These are phyloP conservation scores for Ramalina peruviana DNA, from an alignment of 495 filamentous ascomycete species.

Conservation along the genomic window DNA sequence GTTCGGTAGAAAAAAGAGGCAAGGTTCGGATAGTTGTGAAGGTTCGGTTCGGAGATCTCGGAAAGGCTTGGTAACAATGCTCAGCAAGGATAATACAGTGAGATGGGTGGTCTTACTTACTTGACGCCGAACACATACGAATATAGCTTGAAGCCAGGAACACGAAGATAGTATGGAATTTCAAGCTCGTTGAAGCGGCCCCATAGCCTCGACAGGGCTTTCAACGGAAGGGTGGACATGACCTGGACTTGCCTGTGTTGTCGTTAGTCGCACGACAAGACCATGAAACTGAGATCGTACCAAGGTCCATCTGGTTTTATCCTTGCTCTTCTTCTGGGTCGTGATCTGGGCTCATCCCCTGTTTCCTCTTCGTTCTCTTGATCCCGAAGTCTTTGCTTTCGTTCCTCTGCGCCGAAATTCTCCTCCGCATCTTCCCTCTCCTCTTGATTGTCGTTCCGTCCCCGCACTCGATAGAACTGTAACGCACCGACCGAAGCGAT, in stretches of 20 bases:
- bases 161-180: constrained; percentile 78
- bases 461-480: constrained; percentile 66
- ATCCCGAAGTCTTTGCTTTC: constrained; percentile 10
- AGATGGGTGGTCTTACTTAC: constrained; percentile 30
- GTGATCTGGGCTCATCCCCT: constrained; percentile 18
- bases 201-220: constrained; percentile 87
- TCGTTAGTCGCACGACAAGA: constrained; percentile 1
- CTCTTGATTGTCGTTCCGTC: constrained; percentile 37
- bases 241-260: constrained; percentile 70
- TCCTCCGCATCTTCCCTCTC: constrained; percentile 30
- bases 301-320: constrained; percentile 81
- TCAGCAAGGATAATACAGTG: not conserved
- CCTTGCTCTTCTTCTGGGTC: constrained; percentile 50
- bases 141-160: constrained; percentile 93
- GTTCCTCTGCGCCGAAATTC: constrained; percentile 17
- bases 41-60: constrained; percentile 75
- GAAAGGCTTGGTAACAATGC: constrained; percentile 41
- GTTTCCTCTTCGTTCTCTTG: constrained; percentile 11
- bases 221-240: constrained; percentile 90
- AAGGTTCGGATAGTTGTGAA: constrained; percentile 82
- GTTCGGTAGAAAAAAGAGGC: constrained; percentile 95
- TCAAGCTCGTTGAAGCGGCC: constrained; percentile 87
- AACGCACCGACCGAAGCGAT: constrained; percentile 73
- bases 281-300: constrained; percentile 28
- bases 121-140: constrained; percentile 88